A percentile compares a stretch with the other conserved stretches of the same genome.
These are phyloP conservation scores for Trebouxia gelatinosa DNA, from an alignment of 163 green algal species.

Conservation along the genomic window DNA sequence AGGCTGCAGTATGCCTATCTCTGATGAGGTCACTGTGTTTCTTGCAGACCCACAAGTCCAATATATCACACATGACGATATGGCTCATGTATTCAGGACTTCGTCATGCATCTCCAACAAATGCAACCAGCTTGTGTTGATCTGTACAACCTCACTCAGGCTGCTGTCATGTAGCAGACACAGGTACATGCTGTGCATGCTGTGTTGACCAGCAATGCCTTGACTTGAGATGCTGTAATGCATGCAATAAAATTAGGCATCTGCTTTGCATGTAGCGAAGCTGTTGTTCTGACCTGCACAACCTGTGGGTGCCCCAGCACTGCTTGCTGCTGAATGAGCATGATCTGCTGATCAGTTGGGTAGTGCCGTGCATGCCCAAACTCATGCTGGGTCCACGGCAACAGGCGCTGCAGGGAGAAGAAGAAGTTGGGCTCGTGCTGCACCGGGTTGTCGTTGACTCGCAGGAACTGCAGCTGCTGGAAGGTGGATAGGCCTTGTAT, in stretches of 20 bases:
- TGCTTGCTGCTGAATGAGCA: slow-evolving; percentile 16
- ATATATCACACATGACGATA: no score
- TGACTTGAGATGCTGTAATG: no score
- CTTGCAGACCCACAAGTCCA: no score
- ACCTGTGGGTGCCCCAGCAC: slow-evolving; percentile 1
- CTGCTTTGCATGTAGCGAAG: background rate
- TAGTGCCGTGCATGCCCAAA: slow-evolving; percentile 19
- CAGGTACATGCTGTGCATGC: no score
- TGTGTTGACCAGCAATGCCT: no score
- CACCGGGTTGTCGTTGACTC: slow-evolving; percentile 30
- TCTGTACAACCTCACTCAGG: background rate
- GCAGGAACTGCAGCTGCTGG: background rate
- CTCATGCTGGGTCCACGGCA: slow-evolving; percentile 17
- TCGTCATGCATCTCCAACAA: background rate
- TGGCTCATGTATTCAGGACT: no score
- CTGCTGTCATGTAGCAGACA: background rate
- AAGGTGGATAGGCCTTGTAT: background rate
- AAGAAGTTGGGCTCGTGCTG: slow-evolving; percentile 16
- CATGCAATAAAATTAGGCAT: no score
- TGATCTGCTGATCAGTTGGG: slow-evolving; percentile 22
- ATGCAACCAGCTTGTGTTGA: background rate
- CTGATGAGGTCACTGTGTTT: no score
- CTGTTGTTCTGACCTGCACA: background rate
- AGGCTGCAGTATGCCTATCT: no score
- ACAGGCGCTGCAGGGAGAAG: slow-evolving; percentile 14